Evolutionary conservation across 2,329 filamentous ascomycete species (phyloP), one percentile per base, ranked within the genome.

Genomic region (Sclerotinia trifoliorum): DNA sequence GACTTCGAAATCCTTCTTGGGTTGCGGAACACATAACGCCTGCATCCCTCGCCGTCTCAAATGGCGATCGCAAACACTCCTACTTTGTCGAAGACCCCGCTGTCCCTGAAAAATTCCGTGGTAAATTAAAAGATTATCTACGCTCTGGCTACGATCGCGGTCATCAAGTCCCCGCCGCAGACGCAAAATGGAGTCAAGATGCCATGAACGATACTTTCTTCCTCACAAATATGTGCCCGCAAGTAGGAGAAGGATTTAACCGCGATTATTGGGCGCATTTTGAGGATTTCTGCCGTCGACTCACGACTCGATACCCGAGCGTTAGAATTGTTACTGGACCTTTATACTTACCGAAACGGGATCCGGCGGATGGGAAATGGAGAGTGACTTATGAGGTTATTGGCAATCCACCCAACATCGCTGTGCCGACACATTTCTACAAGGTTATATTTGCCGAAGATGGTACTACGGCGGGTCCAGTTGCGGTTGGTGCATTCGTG

Each of bases 201-300:
- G 94, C 95, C 72, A 97, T 99, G 93, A 88, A 99, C 80, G 92
- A 92, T 68, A 99, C 95, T 2, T 99, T 99, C 78, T 90, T 88
- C 77, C 85, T 99, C 67, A 90, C 86, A 78, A 99, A 99, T 82
- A 99, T 99, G 94, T 97, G 94, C 78, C 95, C 95, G 44, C 95
- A 99, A 81, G 95, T 99, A 42, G 95, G 95, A 73, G 93, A 97
- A 78, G 95, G 95, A 69, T 99, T 99, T 85, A 99, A 99, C 82
- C 87, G 95, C 64, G 95, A 99, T 82, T 99, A 99, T 86, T 99
- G 95, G 95, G 91, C 95, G 49, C 95, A 99, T 79, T 94, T 99
- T 73, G 95, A 99, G 81, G 94, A 97, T 77, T 99, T 98, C 77
- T 97, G 94, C 81, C 87, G 95, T 13, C 84, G 93, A 24, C 83